Evolutionary conservation across 306 rosid species (phyloP), one percentile per base, ranked within the genome.

Genomic region (Citrullus colocynthis): DNA sequence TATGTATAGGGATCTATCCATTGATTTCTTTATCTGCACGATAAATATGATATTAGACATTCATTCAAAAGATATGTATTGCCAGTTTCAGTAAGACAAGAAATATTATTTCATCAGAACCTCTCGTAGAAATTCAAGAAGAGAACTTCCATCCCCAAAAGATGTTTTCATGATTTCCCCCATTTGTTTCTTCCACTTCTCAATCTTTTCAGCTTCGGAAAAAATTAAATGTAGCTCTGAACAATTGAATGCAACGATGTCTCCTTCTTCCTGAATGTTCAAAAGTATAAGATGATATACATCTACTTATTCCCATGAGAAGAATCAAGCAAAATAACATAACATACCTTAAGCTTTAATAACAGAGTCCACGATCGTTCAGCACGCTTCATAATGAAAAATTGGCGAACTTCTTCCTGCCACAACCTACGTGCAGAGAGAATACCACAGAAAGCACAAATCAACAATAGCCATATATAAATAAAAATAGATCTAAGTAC

Each of bases 201-300:
- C 94, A 85, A 94, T 90, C 91, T 85, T 91, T 79, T 80, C 93
- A 85, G 90, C 96, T 86, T 89, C 90, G 81, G 89, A 91, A 74
- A 84, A 79, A 66, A 94, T 79, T 84, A 81, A 75, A 76, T 90
- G 86, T 44, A 89, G 90, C 80, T 91, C 97, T 34, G 89, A 36
- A 83, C 97, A 94, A 82, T 78, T 51, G 76, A 94, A 90, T 82
- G 95, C 94, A 82, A 75, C 67, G 34, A 84, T 60, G 83, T 83
- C 81, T 73, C 98, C 98, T 80, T 75, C 77, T 74, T 88, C 95
- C 98, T 94, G 94, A 39, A 80, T 56, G 84, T 70, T 13, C 4
- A 70, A 45, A 70, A 70, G 75, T 21, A 70, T 45, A 70, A 44
- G 55, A 49, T 45, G 55, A 45, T 70, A 54, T 44, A n/a, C 57